Evolutionary conservation across 176 grass and related monocot species (phyloP), one percentile per base, ranked within the genome.

Genomic region (Juncus effusus): DNA sequence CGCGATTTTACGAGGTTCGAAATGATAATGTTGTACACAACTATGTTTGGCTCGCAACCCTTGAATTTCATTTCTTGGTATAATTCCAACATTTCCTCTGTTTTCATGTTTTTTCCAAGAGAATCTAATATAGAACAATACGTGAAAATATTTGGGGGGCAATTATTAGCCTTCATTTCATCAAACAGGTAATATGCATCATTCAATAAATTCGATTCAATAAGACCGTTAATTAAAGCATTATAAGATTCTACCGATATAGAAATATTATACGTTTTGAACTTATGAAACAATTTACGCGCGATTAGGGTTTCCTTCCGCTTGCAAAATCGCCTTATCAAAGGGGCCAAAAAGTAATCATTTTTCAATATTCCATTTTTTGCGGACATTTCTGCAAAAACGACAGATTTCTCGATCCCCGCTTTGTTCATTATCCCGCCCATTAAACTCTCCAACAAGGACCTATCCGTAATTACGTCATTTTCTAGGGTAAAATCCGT

Each of bases 1-100:
- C 81, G 79, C 13, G 88, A 86, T 64, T 86, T 97, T 11, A 89
- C 88, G 14, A 93, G 83, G 72, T 81, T 86, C 4, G 94, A 92
- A 86, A 99, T 99, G 63, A 93, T 84, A 39, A 82, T 99, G 76
- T 89, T 99, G 47, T 99, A 93, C 63, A 83, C 86, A 54, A 97
- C 81, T 72, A 59, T 65, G 73, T 84, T 84, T 71, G 85, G 76
- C 82, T 84, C 69, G 72, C 74, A 89, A 65, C 85, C 88, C 57
- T 42, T 86, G 12, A 36, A 35, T 56, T 82, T 77, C 94, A 92
- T 92, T 72, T 92, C 94, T 60, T 77, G 44, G 53, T 92, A 78
- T 45, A 92, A 53, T 77, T 86, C 85, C 16, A 97, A 74, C 83
- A 97, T 84, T 50, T 92, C 85, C 65, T 84, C 88, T 35, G 81